These are phyloP conservation scores for Rhodotorula sp. DNA, from an alignment of 1,284 basidiomycete genomes.

Conservation along the genomic window DNA sequence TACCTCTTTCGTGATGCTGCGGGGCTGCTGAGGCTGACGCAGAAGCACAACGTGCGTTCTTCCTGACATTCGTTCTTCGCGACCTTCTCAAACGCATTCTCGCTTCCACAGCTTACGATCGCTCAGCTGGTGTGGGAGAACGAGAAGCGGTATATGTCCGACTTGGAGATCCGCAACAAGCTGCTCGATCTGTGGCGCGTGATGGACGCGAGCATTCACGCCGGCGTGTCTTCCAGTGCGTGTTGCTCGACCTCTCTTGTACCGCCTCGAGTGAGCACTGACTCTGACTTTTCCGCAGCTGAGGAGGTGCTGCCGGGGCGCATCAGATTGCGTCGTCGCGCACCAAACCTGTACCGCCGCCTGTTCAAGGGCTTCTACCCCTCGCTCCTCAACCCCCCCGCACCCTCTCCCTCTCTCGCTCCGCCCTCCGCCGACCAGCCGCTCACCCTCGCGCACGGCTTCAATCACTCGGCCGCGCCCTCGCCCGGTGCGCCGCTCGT, in stretches of 20 bases:
- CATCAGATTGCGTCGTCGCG: conserved; percentile 72
- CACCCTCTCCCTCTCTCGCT: neutral
- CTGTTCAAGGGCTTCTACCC: conserved; percentile 64
- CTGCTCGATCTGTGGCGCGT: conserved; percentile 64
- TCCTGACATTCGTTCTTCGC: neutral
- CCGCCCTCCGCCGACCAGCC: conserved; percentile 2
- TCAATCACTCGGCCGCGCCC: conserved; percentile 5
- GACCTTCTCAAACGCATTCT: neutral
- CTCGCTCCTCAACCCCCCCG: conserved; percentile 34
- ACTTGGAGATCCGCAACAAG: conserved; percentile 70
- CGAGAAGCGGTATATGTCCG: conserved; percentile 75
- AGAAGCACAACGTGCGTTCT: conserved; percentile 72
- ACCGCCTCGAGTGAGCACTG: neutral
- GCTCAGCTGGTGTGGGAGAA: conserved; percentile 90
- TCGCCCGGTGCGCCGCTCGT: conserved; percentile 53
- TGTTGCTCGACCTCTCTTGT: neutral
- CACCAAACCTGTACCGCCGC: conserved; percentile 79
- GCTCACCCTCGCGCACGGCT: conserved; percentile 10
- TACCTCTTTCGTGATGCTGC: conserved; percentile 82
- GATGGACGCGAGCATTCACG: conserved; percentile 91
- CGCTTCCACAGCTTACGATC: conserved; percentile 64
- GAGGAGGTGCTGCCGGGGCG: conserved; percentile 82
- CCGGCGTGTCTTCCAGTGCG: conserved; percentile 71
- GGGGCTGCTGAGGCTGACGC: conserved; percentile 72
- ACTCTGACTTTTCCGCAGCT: conserved; percentile 31